Percentiles rank a stretch among this genome's conserved stretches.
Conservation (phyloP, 2,329 filamentous ascomycete species). For the Thielaviopsis populi region DNA sequence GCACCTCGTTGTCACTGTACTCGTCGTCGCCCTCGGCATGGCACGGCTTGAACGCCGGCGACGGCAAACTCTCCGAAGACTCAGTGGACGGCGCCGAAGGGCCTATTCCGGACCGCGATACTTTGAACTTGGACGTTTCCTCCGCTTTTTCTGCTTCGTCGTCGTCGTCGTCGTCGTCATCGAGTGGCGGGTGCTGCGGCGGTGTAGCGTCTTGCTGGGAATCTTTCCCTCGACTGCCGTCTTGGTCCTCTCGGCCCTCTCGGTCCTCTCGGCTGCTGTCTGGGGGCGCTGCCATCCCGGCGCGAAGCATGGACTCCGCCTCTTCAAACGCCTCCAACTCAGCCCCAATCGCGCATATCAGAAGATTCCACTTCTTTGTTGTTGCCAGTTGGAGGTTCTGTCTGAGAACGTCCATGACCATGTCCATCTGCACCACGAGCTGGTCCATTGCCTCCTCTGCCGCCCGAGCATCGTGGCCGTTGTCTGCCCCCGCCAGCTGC, state of each 20-base stretch:
- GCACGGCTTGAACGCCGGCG: conserved; percentile 15
- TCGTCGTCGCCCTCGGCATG: conserved; percentile 17
- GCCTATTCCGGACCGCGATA: conserved; percentile 16
- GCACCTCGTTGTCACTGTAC: conserved; percentile 30
- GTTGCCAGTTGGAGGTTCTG: conserved; percentile 40
- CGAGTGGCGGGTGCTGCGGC: not conserved
- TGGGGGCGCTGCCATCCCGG: conserved; percentile 23
- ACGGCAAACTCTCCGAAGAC: conserved; percentile 14
- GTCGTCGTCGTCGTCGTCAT: not conserved
- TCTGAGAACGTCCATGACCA: conserved; percentile 40
- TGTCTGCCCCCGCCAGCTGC: conserved; percentile 18
- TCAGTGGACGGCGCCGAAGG: conserved; percentile 6
- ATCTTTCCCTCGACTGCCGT: too few species aligned
- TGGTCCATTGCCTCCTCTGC: conserved; percentile 28
- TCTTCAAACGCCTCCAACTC: conserved; percentile 53
- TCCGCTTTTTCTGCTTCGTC: not conserved
- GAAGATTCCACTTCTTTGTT: conserved; percentile 52
- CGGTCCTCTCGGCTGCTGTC: too few species aligned
- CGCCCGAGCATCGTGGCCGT: conserved; percentile 16
- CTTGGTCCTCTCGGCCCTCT: too few species aligned
- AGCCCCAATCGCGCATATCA: conserved; percentile 61
- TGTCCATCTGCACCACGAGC: conserved; percentile 42
- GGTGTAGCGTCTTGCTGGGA: conserved; percentile 17
- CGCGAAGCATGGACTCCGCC: conserved; percentile 40
- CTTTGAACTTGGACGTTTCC: conserved; percentile 10